Evolutionary conservation across 78 protist genomes (phyloP).

Genomic region (Isochrysis galbana): DNA sequence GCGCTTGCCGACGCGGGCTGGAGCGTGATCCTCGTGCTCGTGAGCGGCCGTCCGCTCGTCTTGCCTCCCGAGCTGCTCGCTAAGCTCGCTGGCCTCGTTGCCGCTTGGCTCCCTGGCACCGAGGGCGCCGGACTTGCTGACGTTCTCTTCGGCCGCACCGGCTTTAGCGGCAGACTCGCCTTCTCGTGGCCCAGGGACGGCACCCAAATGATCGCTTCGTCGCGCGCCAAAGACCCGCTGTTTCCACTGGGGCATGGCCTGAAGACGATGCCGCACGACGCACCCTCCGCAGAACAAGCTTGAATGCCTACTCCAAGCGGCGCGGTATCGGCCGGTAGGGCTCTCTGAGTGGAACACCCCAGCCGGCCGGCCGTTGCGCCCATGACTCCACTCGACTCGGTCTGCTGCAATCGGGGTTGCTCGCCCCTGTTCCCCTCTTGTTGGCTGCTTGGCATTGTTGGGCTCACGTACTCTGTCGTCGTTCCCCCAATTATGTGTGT

Average conservation of each 20-base stretch:
- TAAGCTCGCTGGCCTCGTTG: not conserved
- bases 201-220: not conserved
- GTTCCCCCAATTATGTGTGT: too few relatives aligned
- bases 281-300: too few relatives aligned
- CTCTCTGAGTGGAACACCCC: too few relatives aligned
- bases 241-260: not conserved
- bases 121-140: not conserved
- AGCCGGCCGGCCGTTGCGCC: too few relatives aligned
- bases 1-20: not conserved
- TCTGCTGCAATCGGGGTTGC: too few relatives aligned
- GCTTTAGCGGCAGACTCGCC: not conserved
- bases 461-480: too few relatives aligned
- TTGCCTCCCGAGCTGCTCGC: not conserved
- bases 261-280: not conserved
- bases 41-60: constrained; percentile 9
- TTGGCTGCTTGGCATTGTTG: too few relatives aligned
- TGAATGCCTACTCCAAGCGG: too few relatives aligned
- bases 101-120: not conserved
- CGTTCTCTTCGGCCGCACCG: not conserved
- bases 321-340: too few relatives aligned
- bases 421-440: too few relatives aligned
- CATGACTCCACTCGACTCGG: too few relatives aligned
- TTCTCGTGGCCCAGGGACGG: not conserved
- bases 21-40: not conserved
- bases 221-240: not conserved